Base-by-base conservation (phyloP, 352 stramenopile genomes). In the Phytophthora chlamydospora region DNA sequence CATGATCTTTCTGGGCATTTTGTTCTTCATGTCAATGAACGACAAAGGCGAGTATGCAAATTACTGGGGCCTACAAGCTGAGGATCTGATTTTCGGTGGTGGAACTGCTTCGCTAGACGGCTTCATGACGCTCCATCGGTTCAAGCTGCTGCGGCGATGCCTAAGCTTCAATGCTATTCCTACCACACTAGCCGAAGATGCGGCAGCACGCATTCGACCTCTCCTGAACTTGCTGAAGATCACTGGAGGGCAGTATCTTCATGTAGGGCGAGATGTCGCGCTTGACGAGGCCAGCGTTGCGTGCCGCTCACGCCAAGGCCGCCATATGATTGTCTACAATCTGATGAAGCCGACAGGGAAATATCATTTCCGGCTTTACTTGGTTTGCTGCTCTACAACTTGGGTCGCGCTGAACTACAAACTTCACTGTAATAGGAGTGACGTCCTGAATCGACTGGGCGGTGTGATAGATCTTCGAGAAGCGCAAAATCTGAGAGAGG, bases 1-100 rank as follows among this genome's bases (percentile, higher is more conserved):
- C 16, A 52, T 52, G 44, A 27, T 31, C 4, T 52, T 52, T 52
- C n/a, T 52, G n/a, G 45, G 45, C 3, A 52, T 52, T 27, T 31
- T 52, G 6, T 32, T 52, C n/a, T 52, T 41, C n/a, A 52, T 52
- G 45, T 4, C 45, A 2, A 38, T 31, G 16, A 52, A 40, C 29
- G 45, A 52, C 8, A 41, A 52, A 17, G 29, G 44, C 16, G 44
- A 51, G 32, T 52, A 33, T 13, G n/a, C 31, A 2, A 52, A 52
- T 14, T 41, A 32, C 12, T 52, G 31, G 31, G 45, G 16, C 11
- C 31, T n/a, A 11, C 45, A 52, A 41, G 27, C 45, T 13, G 45
- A 52, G 32, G 29, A 52, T 31, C 7, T 31, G 7, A 24, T 52
- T 40, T 32, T 52, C n/a, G 24, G 24, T 0, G 27, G 27, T 31